These are phyloP conservation scores for Articulospora tetracladia DNA, from an alignment of 495 filamentous ascomycete genomes.

Conservation along the genomic window DNA sequence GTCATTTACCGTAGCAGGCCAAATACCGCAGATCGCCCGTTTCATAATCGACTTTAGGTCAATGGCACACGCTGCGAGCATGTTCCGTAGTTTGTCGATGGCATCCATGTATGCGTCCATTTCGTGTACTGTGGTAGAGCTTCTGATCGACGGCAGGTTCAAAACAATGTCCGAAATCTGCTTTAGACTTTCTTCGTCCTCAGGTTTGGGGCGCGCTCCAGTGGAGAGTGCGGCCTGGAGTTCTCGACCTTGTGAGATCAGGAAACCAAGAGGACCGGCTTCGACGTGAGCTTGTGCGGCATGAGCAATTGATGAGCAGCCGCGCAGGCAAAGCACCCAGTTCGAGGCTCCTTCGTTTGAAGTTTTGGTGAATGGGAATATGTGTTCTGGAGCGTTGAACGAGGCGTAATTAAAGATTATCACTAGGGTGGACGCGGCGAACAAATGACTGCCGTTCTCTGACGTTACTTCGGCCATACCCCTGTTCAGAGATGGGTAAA, in stretches of 20 bases:
- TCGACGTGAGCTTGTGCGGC: background rate
- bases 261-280: constrained; percentile 10
- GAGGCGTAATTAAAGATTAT: constrained; percentile 9
- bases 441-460: constrained; percentile 8
- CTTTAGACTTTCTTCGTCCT: constrained; percentile 3
- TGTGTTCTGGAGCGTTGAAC: background rate
- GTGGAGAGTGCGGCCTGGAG: background rate
- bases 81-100: constrained; percentile 1
- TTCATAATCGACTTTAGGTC: background rate
- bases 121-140: constrained; percentile 7
- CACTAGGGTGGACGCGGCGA: constrained; percentile 4
- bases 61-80: constrained; percentile 3
- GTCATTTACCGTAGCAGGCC: background rate
- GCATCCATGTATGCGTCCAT: constrained; percentile 12
- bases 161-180: background rate
- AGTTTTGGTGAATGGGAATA: background rate
- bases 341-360: constrained; percentile 6
- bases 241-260: background rate
- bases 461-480: constrained; percentile 1
- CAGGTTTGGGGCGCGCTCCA: background rate
- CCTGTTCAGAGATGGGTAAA: constrained; percentile 1
- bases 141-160: constrained; percentile 1
- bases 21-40: background rate
- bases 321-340: constrained; percentile 14
- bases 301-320: constrained; percentile 1